These are phyloP conservation scores for Cydonia oblonga DNA, from an alignment of 331 rosid genomes.

Conservation along the genomic window DNA sequence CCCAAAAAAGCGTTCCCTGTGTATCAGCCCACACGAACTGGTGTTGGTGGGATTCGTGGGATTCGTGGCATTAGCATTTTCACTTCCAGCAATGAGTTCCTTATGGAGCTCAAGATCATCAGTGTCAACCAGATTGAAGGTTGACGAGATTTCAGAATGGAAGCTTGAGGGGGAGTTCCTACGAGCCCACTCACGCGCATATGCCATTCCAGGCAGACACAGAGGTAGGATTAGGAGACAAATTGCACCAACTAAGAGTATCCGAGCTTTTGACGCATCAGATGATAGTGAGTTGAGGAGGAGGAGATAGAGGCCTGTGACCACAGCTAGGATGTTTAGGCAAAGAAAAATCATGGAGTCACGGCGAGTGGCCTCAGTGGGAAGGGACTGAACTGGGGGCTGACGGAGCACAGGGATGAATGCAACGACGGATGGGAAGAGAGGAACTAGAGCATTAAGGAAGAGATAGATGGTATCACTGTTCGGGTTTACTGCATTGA, in stretches of 20 bases:
- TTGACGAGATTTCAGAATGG: slow-evolving; percentile 7
- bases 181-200: slow-evolving; percentile 22
- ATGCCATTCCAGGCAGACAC: slow-evolving; percentile 34
- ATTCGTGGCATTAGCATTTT: not conserved
- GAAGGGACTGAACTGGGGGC: slow-evolving; percentile 23
- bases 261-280: slow-evolving; percentile 14
- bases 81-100: slow-evolving; percentile 30
- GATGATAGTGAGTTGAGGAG: slow-evolving; percentile 34
- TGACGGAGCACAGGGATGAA: slow-evolving; percentile 45
- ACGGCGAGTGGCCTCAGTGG: not conserved
- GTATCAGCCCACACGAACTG: not conserved
- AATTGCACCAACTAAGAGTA: slow-evolving; percentile 46
- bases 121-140: slow-evolving; percentile 6
- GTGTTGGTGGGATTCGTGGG: not conserved
- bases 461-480: slow-evolving; percentile 35
- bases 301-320: slow-evolving; percentile 67
- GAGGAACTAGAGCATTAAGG: slow-evolving; percentile 60
- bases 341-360: slow-evolving; percentile 40
- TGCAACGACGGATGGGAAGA: slow-evolving; percentile 31
- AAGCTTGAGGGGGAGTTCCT: slow-evolving; percentile 7
- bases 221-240: slow-evolving; percentile 34
- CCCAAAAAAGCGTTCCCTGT: slow-evolving; percentile 17
- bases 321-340: slow-evolving; percentile 48
- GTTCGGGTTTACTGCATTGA: slow-evolving; percentile 45
- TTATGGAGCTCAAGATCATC: slow-evolving; percentile 31